Evolutionary conservation across 2,329 filamentous ascomycete genomes (phyloP).

Genomic region (Cladosporium sp.): DNA sequence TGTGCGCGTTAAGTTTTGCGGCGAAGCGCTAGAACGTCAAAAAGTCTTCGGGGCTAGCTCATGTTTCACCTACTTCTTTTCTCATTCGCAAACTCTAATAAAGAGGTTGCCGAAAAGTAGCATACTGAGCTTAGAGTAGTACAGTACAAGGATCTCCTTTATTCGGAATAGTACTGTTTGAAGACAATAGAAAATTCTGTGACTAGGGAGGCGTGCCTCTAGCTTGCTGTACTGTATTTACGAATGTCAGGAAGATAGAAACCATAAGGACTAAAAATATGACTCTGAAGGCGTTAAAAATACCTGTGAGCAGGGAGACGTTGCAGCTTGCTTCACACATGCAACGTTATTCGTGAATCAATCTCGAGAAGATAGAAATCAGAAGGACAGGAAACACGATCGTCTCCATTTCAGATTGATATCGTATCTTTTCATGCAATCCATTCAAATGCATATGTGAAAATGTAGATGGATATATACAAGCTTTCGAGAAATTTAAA

Average conservation of each 20-base stretch:
- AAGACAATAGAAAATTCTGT: not conserved
- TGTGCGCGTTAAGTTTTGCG: not conserved
- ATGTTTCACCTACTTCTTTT: not conserved
- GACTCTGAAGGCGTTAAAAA: no score
- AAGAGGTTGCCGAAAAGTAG: not conserved
- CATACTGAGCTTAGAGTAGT: not conserved
- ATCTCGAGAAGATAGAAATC: not conserved
- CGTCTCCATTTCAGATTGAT: not conserved
- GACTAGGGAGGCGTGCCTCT: no score
- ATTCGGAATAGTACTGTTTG: not conserved
- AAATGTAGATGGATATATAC: conserved; percentile 9
- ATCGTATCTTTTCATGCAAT: not conserved
- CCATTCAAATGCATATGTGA: not conserved
- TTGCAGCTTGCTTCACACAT: not conserved
- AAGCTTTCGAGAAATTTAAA: not conserved
- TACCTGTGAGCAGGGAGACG: not conserved
- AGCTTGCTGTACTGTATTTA: no score
- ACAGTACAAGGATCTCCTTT: no score
- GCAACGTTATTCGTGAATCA: not conserved
- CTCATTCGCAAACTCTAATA: not conserved
- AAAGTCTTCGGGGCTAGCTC: not conserved
- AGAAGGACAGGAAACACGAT: not conserved
- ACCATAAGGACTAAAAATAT: no score
- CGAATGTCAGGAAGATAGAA: no score
- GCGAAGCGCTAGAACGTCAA: not conserved